Base-by-base conservation (phyloP, 2,329 filamentous ascomycete species). In the Cladosporium sp. region DNA sequence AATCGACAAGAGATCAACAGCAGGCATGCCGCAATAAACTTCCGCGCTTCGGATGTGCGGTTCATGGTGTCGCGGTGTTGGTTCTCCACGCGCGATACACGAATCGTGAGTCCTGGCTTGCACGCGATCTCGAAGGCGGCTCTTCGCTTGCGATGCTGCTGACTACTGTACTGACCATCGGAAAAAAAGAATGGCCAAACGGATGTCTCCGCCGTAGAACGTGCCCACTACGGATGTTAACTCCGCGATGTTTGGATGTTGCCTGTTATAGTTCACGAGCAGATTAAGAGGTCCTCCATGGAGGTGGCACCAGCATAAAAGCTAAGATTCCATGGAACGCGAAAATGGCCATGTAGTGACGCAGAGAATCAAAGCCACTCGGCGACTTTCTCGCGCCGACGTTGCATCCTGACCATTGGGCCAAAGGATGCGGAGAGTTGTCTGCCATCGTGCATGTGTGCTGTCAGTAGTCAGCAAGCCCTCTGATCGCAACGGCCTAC, bases 351-450 rank as follows among this genome's bases (percentile, higher is more conserved):
- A 24, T 26, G 30, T 36, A 32, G 30, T 52, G 44, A 62, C 44
- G 26, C 36, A 36, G 18, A 28, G 18, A 28, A 55, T 28, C 15
- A 10, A 44, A 14, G 61, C 61, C 61, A 57, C 36, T 57, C 61
- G 61, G 61, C 44, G 51, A 54, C 51, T 57, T 64, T 57, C 36
- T 57, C 49, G 49, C 36, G 51, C 61, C 61, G 61, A 64, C 51
- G 51, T 41, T 44, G 51, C 61, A 57, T 57, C 30, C 60, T 52
- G 36, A 30, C 47, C 28, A 62, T 38, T 62, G 59, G 59, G 59
- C 30, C 15, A 52, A n/a, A 55, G 61, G 47, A 62, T 32, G 28
- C 59, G 59, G 59, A 52, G 59, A 38, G 21, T 54, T n/a, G 18
- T 44, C n/a, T n/a, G 44, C 24, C 36, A 59, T 38, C 24, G 21